Base-by-base conservation (phyloP, 1,284 basidiomycete genomes). In the Hemileia vastatrix region DNA sequence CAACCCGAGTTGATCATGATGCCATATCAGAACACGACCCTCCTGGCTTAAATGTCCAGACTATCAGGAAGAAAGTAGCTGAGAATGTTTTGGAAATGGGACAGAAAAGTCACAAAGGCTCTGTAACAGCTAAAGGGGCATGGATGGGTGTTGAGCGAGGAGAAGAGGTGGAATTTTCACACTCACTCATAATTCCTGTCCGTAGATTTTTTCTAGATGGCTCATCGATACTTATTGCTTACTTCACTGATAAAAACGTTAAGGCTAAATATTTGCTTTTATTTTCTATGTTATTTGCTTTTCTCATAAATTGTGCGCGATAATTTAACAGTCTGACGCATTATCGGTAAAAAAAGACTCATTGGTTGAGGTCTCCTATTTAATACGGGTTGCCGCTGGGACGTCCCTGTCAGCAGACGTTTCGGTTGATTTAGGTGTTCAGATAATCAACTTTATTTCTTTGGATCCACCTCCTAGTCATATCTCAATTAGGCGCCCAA, bases 121-220 rank as follows among this genome's bases (percentile, higher is more conserved):
- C 83, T 70, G 86, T 87, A 4, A 90, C 87, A 43, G 86, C 87
- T 3, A 86, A 84, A 70, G 88, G 88, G 0, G 91, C 88, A 86
- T 93, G 90, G 89, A 81, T 83, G 1, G 90, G 90, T 6, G 83
- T 92, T 4, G 78, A 80, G 18, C 78, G 85, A 4, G 83, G 83
- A 0, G 83, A 86, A 67, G 78, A 79, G 1, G 73, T 81, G 58
- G 81, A 83, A 64, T 84, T 87, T 73, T 79, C 81, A 54, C 82
- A 86, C 77, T 81, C 78, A 50, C 79, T 89, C 8, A 73, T 82
- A 4, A 75, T 92, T 45, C 89, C 90, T 18, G 90, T 92, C 74
- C 77, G 85, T 77, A 36, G 13, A 21, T 24, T 19, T 19, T n/a
- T n/a, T n/a, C n/a, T n/a, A n/a, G n/a, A 21, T 32, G n/a, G n/a